Conservation (phyloP, 2,329 filamentous ascomycete genomes). For the Colletotrichum lindemuthianum region DNA sequence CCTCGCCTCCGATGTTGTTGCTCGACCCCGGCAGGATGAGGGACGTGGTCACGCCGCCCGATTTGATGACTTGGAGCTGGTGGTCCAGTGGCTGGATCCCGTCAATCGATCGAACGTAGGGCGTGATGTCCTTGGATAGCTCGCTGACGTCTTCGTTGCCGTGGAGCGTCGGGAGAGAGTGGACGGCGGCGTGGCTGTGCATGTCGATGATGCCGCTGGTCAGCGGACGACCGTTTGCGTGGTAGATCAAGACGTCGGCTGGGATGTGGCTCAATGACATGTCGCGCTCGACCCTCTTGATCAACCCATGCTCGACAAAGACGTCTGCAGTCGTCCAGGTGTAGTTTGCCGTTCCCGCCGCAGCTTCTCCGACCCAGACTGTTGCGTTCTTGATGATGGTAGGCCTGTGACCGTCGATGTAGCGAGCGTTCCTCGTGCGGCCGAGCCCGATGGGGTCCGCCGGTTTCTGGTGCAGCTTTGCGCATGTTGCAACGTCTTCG, state of each 20-base stretch:
- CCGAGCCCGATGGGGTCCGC: constrained; percentile 65
- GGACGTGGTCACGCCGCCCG: constrained; percentile 75
- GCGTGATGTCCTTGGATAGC: constrained; percentile 71
- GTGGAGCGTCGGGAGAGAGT: constrained; percentile 61
- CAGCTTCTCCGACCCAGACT: constrained; percentile 73
- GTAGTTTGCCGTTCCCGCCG: constrained; percentile 63
- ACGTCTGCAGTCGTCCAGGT: constrained; percentile 70
- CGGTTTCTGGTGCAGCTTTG: constrained; percentile 63
- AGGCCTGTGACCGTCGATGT: constrained; percentile 65
- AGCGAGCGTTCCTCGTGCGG: constrained; percentile 69
- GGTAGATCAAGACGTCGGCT: constrained; percentile 59
- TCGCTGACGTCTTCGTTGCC: constrained; percentile 72
- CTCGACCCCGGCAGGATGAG: constrained; percentile 74
- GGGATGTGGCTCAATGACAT: constrained; percentile 56
- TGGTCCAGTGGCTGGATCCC: constrained; percentile 70
- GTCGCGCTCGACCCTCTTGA: constrained; percentile 59
- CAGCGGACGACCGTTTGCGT: constrained; percentile 70
- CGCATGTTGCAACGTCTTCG: constrained; percentile 65
- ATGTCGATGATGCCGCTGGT: constrained; percentile 77
- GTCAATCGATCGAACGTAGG: constrained; percentile 74
- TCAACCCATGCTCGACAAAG: constrained; percentile 68
- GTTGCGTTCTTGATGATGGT: constrained; percentile 74
- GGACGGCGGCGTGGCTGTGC: constrained; percentile 74
- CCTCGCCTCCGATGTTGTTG: constrained; percentile 79
- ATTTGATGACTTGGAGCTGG: constrained; percentile 76